Conservation (phyloP, 2,329 filamentous ascomycete species). For the Pseudocercospora vitis region DNA sequence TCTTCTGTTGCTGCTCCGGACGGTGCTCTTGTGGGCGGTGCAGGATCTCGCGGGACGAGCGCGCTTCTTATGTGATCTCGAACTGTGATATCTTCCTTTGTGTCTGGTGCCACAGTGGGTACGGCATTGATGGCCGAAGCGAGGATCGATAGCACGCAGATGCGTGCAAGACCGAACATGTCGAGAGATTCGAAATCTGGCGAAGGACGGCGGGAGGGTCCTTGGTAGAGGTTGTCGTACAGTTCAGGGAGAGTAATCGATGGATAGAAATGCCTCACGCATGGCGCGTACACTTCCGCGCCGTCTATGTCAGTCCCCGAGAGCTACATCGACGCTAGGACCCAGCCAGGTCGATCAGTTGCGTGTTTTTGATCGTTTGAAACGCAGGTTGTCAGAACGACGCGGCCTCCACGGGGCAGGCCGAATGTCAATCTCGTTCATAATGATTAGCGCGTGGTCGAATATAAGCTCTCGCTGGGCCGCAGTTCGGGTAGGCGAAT, state of each 20-base stretch:
- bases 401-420: background rate
- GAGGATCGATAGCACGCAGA: background rate
- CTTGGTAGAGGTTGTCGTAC: background rate
- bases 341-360: background rate
- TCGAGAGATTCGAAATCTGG: background rate
- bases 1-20: slow-evolving; percentile 5
- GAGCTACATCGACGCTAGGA: background rate
- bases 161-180: background rate
- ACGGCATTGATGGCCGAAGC: background rate
- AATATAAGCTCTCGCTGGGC: background rate
- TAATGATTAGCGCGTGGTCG: background rate
- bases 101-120: background rate
- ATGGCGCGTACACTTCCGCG: background rate
- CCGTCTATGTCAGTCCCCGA: background rate
- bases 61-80: background rate
- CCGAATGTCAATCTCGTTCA: background rate
- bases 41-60: background rate
- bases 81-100: background rate
- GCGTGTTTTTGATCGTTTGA: background rate
- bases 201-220: background rate
- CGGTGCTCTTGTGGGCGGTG: background rate
- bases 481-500: background rate
- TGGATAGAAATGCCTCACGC: background rate
- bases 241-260: background rate
- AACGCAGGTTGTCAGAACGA: background rate